Evolutionary conservation across 1,284 basidiomycete species (phyloP), one percentile per base, ranked within the genome.

Genomic region (Rhodotorula sp.): DNA sequence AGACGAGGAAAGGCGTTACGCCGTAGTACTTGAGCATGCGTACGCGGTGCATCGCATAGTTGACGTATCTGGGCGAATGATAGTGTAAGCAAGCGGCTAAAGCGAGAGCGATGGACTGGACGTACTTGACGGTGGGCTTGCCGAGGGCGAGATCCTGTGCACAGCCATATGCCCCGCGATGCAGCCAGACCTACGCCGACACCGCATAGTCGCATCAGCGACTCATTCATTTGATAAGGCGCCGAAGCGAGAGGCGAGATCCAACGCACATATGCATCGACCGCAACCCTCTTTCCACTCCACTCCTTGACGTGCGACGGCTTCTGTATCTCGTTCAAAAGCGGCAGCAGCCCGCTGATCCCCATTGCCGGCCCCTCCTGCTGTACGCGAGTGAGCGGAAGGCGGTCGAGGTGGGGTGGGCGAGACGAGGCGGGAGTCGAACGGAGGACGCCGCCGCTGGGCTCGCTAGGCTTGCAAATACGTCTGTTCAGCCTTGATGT

Each of bases 41-140:
- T 49, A 99, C 88, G 32, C 90, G 87, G 74, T 92, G 86, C 90
- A 98, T 92, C n/a, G 90, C 89, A 82, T 94, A 98, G 77, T 96
- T 89, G 73, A 98, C 91, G 84, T 97, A 97, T 82, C 92, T 94
- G 44, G 60, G 17, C 9, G 22, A 30, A 19, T n/a, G 22, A 17
- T 1, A 22, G 36, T 27, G 30, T 24, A 34, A n/a, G 30, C 24
- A 15, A 29, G 4, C 8, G 30, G 17, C 22, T 27, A 19, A 11
- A 36, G 32, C 30, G 36, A 29, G 11, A 29, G 39, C 22, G 34
- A 15, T 36, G 22, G 22, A 19, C 30, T n/a, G 51, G 22, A 39
- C 55, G 36, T 76, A 94, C 91, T 88, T 93, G 66, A 85, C 86
- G 1, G 94, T 95, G 62, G 82, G 84, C 78, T 88, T 88, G 29